These are phyloP conservation scores for Laguncularia racemosa DNA, from an alignment of 345 rosid species.

Conservation along the genomic window DNA sequence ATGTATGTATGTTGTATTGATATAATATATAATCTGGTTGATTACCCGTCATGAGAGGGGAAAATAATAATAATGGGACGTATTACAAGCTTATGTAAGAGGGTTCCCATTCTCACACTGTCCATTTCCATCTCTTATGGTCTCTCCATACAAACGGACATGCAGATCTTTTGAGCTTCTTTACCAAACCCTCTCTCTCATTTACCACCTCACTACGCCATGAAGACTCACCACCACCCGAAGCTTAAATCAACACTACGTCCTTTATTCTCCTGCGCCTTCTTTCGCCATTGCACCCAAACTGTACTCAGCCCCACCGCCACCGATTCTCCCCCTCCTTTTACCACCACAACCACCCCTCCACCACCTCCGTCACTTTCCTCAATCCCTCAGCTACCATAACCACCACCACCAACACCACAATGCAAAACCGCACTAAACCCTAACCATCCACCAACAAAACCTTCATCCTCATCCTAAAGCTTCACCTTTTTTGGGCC, in stretches of 20 bases:
- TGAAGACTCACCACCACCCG: conserved; percentile 42
- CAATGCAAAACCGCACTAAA: conserved; percentile 9
- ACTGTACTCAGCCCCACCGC: conserved; percentile 49
- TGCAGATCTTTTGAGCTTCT: background rate
- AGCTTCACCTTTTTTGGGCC: too few species aligned
- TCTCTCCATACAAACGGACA: too few species aligned
- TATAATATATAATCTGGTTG: too few species aligned
- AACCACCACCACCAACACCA: conserved; percentile 12
- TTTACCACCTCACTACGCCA: conserved; percentile 6
- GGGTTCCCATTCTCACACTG: too few species aligned
- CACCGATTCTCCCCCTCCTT: conserved; percentile 30
- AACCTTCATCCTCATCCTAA: conserved; percentile 27
- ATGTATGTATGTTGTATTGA: too few species aligned
- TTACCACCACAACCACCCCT: conserved; percentile 17
- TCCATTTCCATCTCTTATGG: too few species aligned
- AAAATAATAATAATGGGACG: too few species aligned
- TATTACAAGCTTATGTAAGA: too few species aligned
- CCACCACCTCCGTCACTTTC: conserved; percentile 20
- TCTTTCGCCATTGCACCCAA: conserved; percentile 81
- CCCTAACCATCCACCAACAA: background rate
- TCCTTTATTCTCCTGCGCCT: conserved; percentile 70
- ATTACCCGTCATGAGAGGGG: too few species aligned
- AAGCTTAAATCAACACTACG: conserved; percentile 64
- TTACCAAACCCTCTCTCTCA: background rate
- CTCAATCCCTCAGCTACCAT: conserved; percentile 19